A percentile compares a stretch with the other conserved stretches of the same genome.
These are phyloP conservation scores for Fusarium caatingaense DNA, from an alignment of 2,329 filamentous ascomycete genomes.

Conservation along the genomic window DNA sequence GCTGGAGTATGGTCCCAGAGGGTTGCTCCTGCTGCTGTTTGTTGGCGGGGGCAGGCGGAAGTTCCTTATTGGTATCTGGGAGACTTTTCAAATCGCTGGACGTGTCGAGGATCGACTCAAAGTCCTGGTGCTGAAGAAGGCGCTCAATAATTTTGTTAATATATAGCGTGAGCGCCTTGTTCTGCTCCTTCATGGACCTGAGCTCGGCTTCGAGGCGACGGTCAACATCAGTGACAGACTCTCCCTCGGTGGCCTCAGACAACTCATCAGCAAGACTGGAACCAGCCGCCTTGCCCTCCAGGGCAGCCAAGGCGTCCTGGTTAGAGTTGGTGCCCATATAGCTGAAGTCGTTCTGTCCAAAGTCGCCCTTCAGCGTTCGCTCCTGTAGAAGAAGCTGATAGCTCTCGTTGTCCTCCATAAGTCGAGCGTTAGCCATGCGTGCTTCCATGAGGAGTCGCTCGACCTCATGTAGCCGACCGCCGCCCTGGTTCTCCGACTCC, in stretches of 20 bases:
- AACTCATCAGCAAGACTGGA: conserved; percentile 89
- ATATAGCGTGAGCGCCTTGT: conserved; percentile 96
- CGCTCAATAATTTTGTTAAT: conserved; percentile 99
- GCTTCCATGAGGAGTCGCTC: conserved; percentile 90
- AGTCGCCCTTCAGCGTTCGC: conserved; percentile 94
- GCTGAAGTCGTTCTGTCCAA: conserved; percentile 84
- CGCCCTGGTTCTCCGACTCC: conserved; percentile 92
- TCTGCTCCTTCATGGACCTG: conserved; percentile 86
- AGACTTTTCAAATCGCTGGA: conserved; percentile 65
- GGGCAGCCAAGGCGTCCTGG: conserved; percentile 71
- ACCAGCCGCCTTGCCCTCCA: conserved; percentile 65
- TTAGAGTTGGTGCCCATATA: conserved; percentile 70
- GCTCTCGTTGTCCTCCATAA: conserved; percentile 99
- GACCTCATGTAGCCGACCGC: conserved; percentile 87
- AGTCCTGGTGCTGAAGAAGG: conserved; percentile 92
- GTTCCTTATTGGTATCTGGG: conserved; percentile 80
- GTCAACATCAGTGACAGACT: conserved; percentile 63
- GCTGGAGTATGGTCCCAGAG: conserved; percentile 66
- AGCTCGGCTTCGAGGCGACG: conserved; percentile 82
- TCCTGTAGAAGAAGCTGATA: conserved; percentile 95
- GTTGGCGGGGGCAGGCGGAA: conserved; percentile 72
- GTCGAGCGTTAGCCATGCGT: conserved; percentile 92
- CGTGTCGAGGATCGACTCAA: conserved; percentile 91
- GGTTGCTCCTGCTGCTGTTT: conserved; percentile 48
- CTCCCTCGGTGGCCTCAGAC: conserved; percentile 72